Base-by-base conservation (phyloP, 2,329 filamentous ascomycete species). In the Teratosphaeria gauchensis region DNA sequence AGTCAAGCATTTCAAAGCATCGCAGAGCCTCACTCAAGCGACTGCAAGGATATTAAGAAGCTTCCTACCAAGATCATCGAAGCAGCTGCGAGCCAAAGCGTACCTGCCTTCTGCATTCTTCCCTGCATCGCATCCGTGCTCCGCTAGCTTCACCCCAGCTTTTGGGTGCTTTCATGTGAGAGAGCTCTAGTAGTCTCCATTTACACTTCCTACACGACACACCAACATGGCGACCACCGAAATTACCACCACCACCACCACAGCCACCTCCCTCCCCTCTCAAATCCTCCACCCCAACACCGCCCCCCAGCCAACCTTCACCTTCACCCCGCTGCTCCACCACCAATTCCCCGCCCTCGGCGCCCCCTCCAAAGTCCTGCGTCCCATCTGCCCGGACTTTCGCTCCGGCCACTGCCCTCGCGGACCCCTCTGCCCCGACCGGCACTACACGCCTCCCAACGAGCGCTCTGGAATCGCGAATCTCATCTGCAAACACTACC, bases 401-500 rank as follows among this genome's bases (percentile, higher is more conserved):
- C 81, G 88, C 61, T 83, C 90, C 62, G 91, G 90, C 51, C 87
- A 92, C 75, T 97, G 94, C 71, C 90, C 92, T 0, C 82, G 92
- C 62, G 92, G 92, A 46, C 85, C 87, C 62, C 82, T 84, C 58
- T 97, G 94, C 73, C 84, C 90, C 1, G 91, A 97, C 74, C 88
- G 90, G 55, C 92, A 97, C 78, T 78, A 77, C 60, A 73, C 77
- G 5, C 74, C 77, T 28, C 78, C 78, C 83, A 71, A 64, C 58
- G 69, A 70, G 55, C 65, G 67, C 16, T 66, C 64, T 5, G 69
- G 67, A 16, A 68, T 72, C 59, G 64, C 64, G n/a, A 68, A 71
- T 58, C 84, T 97, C 16, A 92, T 99, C 61, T 99, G 94, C 84
- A 99, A 99, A 78, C 94, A 97, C 80, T 97, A 94, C 86, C 85